These are phyloP conservation scores for Jackrogersella multiformis DNA, from an alignment of 495 filamentous ascomycete genomes.

Conservation along the genomic window DNA sequence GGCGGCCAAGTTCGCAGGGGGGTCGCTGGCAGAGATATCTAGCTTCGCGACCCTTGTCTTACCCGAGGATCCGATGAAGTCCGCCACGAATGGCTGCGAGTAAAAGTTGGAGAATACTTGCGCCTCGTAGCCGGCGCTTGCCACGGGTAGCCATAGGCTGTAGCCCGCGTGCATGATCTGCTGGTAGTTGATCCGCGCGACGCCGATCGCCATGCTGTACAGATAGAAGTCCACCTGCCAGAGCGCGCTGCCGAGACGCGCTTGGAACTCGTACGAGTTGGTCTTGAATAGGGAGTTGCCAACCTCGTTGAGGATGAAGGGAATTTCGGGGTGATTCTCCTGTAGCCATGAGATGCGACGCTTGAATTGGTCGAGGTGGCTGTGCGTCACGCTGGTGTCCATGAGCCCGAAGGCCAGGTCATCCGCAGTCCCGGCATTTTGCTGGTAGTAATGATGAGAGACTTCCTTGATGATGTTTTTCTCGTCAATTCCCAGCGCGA, in stretches of 20 bases:
- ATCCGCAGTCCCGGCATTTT: constrained; percentile 30
- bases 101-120: constrained; percentile 48
- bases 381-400: constrained; percentile 35
- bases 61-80: constrained; percentile 44
- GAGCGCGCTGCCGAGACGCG: constrained; percentile 41
- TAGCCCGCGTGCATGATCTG: constrained; percentile 48
- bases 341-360: constrained; percentile 37
- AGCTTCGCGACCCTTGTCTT: constrained; percentile 40
- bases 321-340: constrained; percentile 30
- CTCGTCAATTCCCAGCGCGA: constrained; percentile 43
- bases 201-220: constrained; percentile 39
- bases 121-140: constrained; percentile 33
- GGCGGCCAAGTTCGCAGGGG: constrained; percentile 30
- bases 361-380: constrained; percentile 37
- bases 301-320: constrained; percentile 45
- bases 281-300: constrained; percentile 42
- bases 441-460: constrained; percentile 45
- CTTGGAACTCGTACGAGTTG: constrained; percentile 41
- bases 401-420: constrained; percentile 39
- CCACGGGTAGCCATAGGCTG: constrained; percentile 43
- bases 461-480: constrained; percentile 40
- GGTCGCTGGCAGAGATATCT: constrained; percentile 7
- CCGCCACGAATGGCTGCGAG: constrained; percentile 45
- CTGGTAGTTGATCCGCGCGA: constrained; percentile 46
- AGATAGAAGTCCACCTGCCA: constrained; percentile 48